Evolutionary conservation across 345 rosid species (phyloP), one percentile per base, ranked within the genome.

Genomic region (Balakata baccata): DNA sequence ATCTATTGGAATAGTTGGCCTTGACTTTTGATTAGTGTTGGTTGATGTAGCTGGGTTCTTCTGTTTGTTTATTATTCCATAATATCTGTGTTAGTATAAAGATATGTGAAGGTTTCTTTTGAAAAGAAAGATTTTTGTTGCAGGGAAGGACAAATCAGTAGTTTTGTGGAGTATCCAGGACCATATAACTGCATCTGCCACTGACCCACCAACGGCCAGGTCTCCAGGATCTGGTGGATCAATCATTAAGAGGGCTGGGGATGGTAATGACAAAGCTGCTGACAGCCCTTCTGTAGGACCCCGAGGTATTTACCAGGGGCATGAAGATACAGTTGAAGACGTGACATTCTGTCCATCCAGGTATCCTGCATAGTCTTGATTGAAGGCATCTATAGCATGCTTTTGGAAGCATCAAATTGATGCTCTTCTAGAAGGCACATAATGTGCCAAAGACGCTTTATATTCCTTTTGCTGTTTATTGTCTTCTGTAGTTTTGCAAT

Each of bases 121-220:
- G 66, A 77, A 38, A 38, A 11, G 41, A 25, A 70, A 49, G 56
- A 17, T 51, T 79, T 69, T 69, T 68, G 75, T 83, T 83, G 72
- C 86, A 96, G 99, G 99, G 78, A 93, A 96, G 90, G 99, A 93
- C 77, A 93, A 87, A 79, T 81, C 92, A 3, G 99, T 96, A 77
- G 97, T 93, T 76, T 73, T 90, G 76, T 96, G 99, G 98, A 96
- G 99, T 70, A 93, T 96, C 83, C 95, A 96, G 81, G 99, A 96
- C 86, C 98, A 96, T 77, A 86, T 96, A 78, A 86, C 97, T 25
- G 64, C 92, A 16, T 74, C 88, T 23, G 88, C 90, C 41, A 67
- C 91, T 66, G 93, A 92, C 74, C 84, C 92, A 70, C 73, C 84
- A n/a, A 81, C 76, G 5, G 78, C 75, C n/a, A 87, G 92, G 79